Evolutionary conservation across 768 basidiomycete species (phyloP).

Genomic region (Trametes meyenii): DNA sequence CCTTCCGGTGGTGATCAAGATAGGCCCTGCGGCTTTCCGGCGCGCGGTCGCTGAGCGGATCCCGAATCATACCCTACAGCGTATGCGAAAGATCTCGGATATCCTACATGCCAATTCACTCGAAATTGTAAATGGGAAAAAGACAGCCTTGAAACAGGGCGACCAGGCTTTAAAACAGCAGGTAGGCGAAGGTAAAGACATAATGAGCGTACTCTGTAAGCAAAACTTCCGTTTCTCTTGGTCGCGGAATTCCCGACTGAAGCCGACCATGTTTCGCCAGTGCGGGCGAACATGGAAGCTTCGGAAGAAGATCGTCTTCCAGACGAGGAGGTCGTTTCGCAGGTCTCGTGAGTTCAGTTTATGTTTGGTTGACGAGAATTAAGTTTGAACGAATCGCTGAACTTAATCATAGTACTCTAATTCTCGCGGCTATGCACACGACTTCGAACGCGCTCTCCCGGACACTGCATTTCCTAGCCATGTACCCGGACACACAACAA

Average conservation of each 20-base stretch:
- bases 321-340: constrained; percentile 20
- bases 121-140: constrained; percentile 9
- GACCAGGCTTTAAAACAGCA: constrained; percentile 14
- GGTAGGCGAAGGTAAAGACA: constrained; percentile 25
- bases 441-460: constrained; percentile 30
- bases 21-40: constrained; percentile 31
- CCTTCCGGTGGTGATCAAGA: background rate
- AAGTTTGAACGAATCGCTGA: background rate
- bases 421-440: constrained; percentile 33
- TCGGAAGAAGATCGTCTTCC: constrained; percentile 9
- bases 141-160: constrained; percentile 11
- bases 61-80: constrained; percentile 32
- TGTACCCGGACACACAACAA: constrained; percentile 39
- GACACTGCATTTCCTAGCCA: constrained; percentile 27
- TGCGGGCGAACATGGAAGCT: constrained; percentile 18
- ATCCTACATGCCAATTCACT: background rate
- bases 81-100: background rate
- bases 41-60: constrained; percentile 34
- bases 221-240: background rate
- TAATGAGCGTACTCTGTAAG: constrained; percentile 25
- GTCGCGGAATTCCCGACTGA: background rate
- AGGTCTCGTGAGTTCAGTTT: constrained; percentile 13
- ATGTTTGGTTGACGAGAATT: too few relatives aligned
- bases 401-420: constrained; percentile 21
- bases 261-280: background rate